These are phyloP conservation scores for Caryopteris hybrid DNA, from an alignment of 305 asterid species.

Conservation along the genomic window DNA sequence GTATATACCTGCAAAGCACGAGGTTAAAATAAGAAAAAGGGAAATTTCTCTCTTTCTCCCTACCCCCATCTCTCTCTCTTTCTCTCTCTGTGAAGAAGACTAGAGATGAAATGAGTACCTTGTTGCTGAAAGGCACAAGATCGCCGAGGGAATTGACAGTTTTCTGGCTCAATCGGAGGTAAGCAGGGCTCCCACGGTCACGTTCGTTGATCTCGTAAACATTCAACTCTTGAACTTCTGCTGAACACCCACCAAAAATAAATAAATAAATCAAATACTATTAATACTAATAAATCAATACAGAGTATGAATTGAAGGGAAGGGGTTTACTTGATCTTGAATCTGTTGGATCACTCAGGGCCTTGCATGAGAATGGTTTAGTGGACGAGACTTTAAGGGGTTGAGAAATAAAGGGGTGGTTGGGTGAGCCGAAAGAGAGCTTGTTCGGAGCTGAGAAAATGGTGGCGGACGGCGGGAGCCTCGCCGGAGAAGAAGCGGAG, in stretches of 20 bases:
- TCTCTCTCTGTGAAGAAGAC: too few relatives aligned
- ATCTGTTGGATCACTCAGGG: slow-evolving; percentile 37
- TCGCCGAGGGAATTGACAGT: slow-evolving; percentile 77
- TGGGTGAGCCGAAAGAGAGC: slow-evolving; percentile 25
- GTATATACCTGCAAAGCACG: slow-evolving; percentile 47
- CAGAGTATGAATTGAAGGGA: not conserved
- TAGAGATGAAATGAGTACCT: slow-evolving; percentile 31
- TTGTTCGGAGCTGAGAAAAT: slow-evolving; percentile 23
- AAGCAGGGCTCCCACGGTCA: slow-evolving; percentile 95
- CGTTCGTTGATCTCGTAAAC: slow-evolving; percentile 91
- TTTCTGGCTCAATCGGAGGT: slow-evolving; percentile 82
- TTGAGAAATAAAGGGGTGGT: slow-evolving; percentile 33
- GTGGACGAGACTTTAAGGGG: slow-evolving; percentile 26
- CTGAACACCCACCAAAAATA: slow-evolving; percentile 19
- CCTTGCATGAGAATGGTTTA: slow-evolving; percentile 52
- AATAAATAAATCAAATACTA: too few relatives aligned
- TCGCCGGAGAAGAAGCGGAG: slow-evolving; percentile 32
- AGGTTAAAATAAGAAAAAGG: too few relatives aligned
- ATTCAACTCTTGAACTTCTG: slow-evolving; percentile 56
- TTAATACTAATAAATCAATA: too few relatives aligned
- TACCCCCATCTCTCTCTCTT: too few relatives aligned
- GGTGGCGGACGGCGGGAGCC: slow-evolving; percentile 30
- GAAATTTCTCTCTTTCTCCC: too few relatives aligned
- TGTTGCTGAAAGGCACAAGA: slow-evolving; percentile 94
- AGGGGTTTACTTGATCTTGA: slow-evolving; percentile 35